Evolutionary conservation across 352 stramenopile genomes (phyloP).

Genomic region (Globisporangium cystogenes): DNA sequence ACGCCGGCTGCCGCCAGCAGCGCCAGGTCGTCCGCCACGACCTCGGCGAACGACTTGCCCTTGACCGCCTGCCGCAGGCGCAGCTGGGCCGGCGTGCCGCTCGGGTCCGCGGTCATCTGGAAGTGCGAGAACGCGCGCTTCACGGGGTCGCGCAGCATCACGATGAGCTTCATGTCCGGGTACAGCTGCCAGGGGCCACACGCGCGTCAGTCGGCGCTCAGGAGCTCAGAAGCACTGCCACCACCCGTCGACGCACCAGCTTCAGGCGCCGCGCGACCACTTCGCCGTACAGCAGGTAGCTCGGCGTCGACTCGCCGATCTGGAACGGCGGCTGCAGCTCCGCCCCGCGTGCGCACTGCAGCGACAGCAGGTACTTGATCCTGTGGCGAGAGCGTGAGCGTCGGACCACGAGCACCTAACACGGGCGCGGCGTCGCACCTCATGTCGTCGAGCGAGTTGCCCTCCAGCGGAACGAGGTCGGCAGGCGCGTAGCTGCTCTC

Average conservation of each 20-base stretch:
- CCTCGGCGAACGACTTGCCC: conserved; percentile 80
- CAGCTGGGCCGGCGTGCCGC: conserved; percentile 79
- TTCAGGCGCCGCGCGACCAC: conserved; percentile 35
- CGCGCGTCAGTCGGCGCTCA: conserved; percentile 39
- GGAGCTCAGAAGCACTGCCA: too few species aligned
- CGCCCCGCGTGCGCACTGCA: conserved; percentile 26
- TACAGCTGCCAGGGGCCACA: conserved; percentile 28
- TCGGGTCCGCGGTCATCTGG: conserved; percentile 89
- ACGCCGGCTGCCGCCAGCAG: conserved; percentile 41
- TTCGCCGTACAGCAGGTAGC: conserved; percentile 70
- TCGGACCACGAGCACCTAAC: too few species aligned
- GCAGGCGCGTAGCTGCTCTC: conserved; percentile 2
- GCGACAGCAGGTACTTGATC: conserved; percentile 46
- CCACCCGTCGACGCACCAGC: conserved; percentile 24
- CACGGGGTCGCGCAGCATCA: conserved; percentile 93
- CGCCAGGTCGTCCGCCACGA: conserved; percentile 84
- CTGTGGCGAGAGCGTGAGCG: conserved; percentile 10
- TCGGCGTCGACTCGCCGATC: conserved; percentile 85
- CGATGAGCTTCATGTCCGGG: conserved; percentile 72
- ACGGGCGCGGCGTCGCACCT: conserved; percentile 14
- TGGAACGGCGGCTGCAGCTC: conserved; percentile 57
- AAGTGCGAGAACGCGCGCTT: conserved; percentile 89
- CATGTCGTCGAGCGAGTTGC: conserved; percentile 38
- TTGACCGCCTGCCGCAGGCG: conserved; percentile 62
- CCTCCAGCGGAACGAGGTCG: conserved; percentile 7